Evolutionary conservation across 2,329 filamentous ascomycete genomes (phyloP), one percentile per base, ranked within the genome.

Genomic region (Xylariaceae sp.): DNA sequence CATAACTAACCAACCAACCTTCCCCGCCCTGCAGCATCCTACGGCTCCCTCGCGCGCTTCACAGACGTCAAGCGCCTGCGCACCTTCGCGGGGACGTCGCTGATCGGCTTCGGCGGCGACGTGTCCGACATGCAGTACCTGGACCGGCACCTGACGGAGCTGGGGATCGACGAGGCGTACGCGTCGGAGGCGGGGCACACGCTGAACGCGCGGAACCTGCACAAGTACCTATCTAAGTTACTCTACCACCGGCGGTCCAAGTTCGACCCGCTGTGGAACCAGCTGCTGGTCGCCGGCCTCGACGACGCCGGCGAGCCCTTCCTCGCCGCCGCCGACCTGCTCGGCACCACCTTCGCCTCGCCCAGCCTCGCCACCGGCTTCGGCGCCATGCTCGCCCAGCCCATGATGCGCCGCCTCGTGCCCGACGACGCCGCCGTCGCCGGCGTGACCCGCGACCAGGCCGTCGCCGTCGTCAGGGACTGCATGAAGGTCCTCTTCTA

Each of bases 401-500:
- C 95, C 51, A 89, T 99, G 66, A 84, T 99, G 81, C 87, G 95
- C 68, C 86, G 85, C 67, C 78, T 89, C 67, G 91, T 91, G 59
- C 91, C 91, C 20, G 91, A 96, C 67, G 95, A 98, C 75, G 89
- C 85, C 67, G 80, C 90, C 42, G 87, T 89, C 32, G 80, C 85
- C 67, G 79, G 85, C 57, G 80, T 98, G 62, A 87, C 81, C 41
- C 84, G 86, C 72, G 93, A 97, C 68, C 76, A 90, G 72, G 95
- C 95, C 47, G 81, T 97, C 59, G 80, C 88, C 56, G 84, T 91
- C 41, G 78, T 99, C 71, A 89, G 89, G 80, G 90, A 96, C 78
- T 96, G 92, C 77, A 93, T 99, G 90, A 98, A 98, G 84, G 93
- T 98, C 50, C 82, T 99, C 59, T 99, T 90, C 81, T 99, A 99